Conservation (phyloP, 495 filamentous ascomycete genomes). For the Podospora appendiculata region DNA sequence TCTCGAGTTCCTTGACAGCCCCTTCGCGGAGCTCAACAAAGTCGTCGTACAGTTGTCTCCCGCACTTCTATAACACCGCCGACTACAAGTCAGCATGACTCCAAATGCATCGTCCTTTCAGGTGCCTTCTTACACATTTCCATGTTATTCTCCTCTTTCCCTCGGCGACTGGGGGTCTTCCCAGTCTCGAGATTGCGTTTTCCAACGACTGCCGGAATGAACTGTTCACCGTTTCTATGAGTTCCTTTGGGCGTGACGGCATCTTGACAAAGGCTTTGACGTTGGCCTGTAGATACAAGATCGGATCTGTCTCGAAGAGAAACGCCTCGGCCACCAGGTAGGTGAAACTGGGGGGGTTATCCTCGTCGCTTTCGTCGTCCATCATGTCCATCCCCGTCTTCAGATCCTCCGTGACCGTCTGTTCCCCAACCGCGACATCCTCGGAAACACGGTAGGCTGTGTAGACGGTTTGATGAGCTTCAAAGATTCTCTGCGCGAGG, state of each 20-base stretch:
- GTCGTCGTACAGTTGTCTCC: not conserved
- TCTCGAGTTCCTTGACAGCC: not conserved
- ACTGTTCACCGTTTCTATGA: too few species aligned
- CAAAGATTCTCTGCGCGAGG: conserved; percentile 1
- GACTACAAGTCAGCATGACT: not conserved
- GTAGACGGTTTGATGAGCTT: too few species aligned
- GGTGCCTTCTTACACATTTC: not conserved
- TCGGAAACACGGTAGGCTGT: not conserved
- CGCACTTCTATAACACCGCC: not conserved
- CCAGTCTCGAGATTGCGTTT: too few species aligned
- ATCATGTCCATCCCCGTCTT: not conserved
- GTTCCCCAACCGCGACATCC: not conserved
- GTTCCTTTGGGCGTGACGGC: not conserved
- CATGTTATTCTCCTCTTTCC: not conserved
- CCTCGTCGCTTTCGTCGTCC: not conserved
- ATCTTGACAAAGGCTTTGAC: conserved; percentile 3
- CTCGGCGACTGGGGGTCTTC: not conserved
- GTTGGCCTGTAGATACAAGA: conserved; percentile 3
- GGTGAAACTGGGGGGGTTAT: not conserved
- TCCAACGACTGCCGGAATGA: too few species aligned
- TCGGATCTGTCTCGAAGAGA: conserved; percentile 3
- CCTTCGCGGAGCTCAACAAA: not conserved
- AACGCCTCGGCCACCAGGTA: not conserved
- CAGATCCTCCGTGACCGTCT: not conserved
- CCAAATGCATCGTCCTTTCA: not conserved